A percentile compares a stretch with the other conserved stretches of the same genome.
Evolutionary conservation across 2,329 filamentous ascomycete species (phyloP).

Genomic region (Ophiostoma populinum): DNA sequence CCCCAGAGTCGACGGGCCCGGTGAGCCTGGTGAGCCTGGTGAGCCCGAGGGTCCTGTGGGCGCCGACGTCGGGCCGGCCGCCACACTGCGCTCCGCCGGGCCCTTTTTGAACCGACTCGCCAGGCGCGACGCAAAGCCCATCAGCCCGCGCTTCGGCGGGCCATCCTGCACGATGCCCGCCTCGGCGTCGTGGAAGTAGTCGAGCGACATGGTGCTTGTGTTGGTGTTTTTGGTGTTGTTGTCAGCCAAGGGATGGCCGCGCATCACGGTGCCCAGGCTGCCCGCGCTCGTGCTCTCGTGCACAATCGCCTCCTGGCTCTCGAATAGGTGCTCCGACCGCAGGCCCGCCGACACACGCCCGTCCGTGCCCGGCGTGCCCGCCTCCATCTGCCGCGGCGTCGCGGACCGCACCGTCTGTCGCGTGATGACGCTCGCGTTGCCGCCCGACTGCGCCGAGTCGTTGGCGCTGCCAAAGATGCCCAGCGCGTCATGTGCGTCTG

Average conservation of each 20-base stretch:
- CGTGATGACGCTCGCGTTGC: slow-evolving; percentile 1
- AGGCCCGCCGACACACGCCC: not conserved
- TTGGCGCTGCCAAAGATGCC: slow-evolving; percentile 5
- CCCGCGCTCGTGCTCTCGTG: not conserved
- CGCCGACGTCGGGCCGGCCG: too few relatives aligned
- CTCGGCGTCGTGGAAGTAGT: not conserved
- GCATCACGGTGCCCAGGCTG: not conserved
- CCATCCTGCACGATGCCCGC: not conserved
- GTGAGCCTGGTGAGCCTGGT: too few relatives aligned
- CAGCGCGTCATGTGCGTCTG: slow-evolving; percentile 2
- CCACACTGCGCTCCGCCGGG: too few relatives aligned
- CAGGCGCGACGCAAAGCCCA: slow-evolving; percentile 5
- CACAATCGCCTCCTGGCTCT: slow-evolving; percentile 9
- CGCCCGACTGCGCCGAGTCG: not conserved
- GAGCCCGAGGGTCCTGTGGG: too few relatives aligned
- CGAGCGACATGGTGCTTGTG: slow-evolving; percentile 2
- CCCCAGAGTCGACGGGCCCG: too few relatives aligned
- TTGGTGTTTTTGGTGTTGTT: not conserved
- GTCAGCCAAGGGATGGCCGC: not conserved
- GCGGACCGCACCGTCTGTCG: slow-evolving; percentile 5
- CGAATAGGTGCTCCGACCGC: not conserved
- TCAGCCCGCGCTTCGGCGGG: not conserved
- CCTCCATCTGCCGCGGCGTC: slow-evolving; percentile 3
- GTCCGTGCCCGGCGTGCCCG: not conserved
- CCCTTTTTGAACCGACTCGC: slow-evolving; percentile 4